Percentiles rank a stretch among this genome's conserved stretches.
Conservation (phyloP, 2,329 filamentous ascomycete genomes). For the Stagonosporopsis vannaccii region DNA sequence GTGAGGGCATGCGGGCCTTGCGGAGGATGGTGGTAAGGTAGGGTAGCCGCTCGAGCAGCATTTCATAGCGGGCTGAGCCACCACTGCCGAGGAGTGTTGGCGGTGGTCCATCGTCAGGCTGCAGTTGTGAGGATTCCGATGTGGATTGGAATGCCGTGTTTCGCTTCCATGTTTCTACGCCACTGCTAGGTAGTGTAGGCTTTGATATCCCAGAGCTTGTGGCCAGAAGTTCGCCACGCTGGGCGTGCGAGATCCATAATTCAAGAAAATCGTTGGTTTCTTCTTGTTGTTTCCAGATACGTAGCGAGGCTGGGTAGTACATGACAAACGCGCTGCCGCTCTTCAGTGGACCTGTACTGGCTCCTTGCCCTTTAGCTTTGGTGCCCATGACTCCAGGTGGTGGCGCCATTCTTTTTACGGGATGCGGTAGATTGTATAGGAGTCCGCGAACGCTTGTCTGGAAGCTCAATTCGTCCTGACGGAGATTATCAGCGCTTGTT, state of each 20-base stretch:
- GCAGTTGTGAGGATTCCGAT: neutral
- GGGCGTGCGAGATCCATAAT: slow-evolving; percentile 68
- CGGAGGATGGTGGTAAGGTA: slow-evolving; percentile 75
- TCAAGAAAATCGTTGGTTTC: slow-evolving; percentile 79
- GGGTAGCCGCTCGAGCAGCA: slow-evolving; percentile 85
- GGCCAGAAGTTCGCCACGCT: slow-evolving; percentile 48
- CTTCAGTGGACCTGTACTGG: slow-evolving; percentile 33
- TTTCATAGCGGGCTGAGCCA: slow-evolving; percentile 70
- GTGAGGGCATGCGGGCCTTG: slow-evolving; percentile 38
- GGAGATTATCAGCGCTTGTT: slow-evolving; percentile 71
- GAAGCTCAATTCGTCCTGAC: slow-evolving; percentile 94
- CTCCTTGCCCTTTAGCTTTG: slow-evolving; percentile 39
- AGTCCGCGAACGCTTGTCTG: slow-evolving; percentile 88
- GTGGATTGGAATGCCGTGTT: slow-evolving; percentile 25
- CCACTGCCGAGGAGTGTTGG: slow-evolving; percentile 64
- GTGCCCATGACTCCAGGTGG: slow-evolving; percentile 47
- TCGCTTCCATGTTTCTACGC: slow-evolving; percentile 50
- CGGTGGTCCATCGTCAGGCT: slow-evolving; percentile 23
- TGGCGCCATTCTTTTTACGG: slow-evolving; percentile 71
- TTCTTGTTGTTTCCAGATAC: slow-evolving; percentile 83
- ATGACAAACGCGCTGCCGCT: slow-evolving; percentile 78
- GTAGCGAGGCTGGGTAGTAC: slow-evolving; percentile 87
- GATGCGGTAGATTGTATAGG: slow-evolving; percentile 82
- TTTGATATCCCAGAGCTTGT: slow-evolving; percentile 36
- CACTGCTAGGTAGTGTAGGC: slow-evolving; percentile 38